phyloP scores from a whole-genome alignment of 768 basidiomycete genomes.

The Amanita pallidorosea region DNA sequence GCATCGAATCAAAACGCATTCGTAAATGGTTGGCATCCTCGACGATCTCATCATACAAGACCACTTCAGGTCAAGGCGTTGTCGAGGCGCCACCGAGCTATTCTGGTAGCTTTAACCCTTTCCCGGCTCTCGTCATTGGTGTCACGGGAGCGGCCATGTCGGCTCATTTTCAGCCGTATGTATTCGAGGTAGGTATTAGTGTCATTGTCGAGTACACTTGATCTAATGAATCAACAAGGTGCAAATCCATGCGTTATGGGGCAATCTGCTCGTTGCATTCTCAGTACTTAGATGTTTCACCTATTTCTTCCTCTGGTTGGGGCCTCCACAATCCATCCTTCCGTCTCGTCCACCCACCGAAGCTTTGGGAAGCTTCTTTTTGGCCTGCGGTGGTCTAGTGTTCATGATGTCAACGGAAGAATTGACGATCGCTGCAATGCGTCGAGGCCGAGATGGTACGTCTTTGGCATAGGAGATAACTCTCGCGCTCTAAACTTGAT shows the following conservation, averaged over 20 bases:
- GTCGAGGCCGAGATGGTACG: slow-evolving; percentile 75
- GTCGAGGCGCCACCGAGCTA: slow-evolving; percentile 66
- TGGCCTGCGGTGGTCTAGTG: slow-evolving; percentile 78
- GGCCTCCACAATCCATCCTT: slow-evolving; percentile 71
- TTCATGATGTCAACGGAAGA: slow-evolving; percentile 92
- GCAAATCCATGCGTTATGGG: slow-evolving; percentile 88
- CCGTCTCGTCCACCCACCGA: slow-evolving; percentile 94
- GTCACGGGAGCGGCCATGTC: slow-evolving; percentile 91
- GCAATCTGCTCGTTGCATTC: slow-evolving; percentile 71
- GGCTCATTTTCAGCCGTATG: slow-evolving; percentile 81
- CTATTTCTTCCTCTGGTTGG: slow-evolving; percentile 91
- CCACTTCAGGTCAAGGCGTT: slow-evolving; percentile 25
- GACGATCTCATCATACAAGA: slow-evolving; percentile 22
- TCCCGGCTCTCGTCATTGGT: slow-evolving; percentile 90
- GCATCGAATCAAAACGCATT: slow-evolving; percentile 69
- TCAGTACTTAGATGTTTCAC: slow-evolving; percentile 76
- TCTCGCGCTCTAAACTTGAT: not conserved
- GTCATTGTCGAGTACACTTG: not conserved
- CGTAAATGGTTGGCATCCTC: slow-evolving; percentile 66
- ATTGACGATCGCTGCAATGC: slow-evolving; percentile 84
- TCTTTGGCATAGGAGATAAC: slow-evolving; percentile 4
- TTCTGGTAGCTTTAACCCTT: slow-evolving; percentile 75
- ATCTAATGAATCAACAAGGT: slow-evolving; percentile 33
- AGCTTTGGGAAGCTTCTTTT: slow-evolving; percentile 76
- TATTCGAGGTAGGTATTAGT: slow-evolving; percentile 58